Base-by-base conservation (phyloP, 257 asterid species). In the Pogostemon cablin region DNA sequence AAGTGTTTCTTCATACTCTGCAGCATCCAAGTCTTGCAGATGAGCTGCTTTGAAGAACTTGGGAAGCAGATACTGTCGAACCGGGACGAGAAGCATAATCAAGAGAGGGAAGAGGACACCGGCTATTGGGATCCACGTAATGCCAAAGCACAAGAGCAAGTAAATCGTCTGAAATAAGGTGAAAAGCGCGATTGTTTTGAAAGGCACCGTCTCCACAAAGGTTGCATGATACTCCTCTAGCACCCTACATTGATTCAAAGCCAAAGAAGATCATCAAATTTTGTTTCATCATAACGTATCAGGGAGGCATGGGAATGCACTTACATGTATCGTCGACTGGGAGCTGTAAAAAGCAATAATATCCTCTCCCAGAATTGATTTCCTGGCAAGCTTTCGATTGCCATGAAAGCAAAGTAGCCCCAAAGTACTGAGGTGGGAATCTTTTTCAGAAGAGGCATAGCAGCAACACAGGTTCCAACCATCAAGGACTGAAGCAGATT, bases 391-490 rank as follows among this genome's bases (percentile, higher is more conserved):
- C 95, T 91, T 81, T 95, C 99, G 52, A 95, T 95, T 2, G 99
- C 98, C 99, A 95, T 95, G 92, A 89, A 95, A 34, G 99, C 98
- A 41, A 95, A 95, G 86, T 95, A 95, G 9, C 99, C 99, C 99
- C 99, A 95, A 9, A 95, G 90, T 68, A 95, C 98, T 0, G 99
- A 85, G 53, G 98, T 84, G 37, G 99, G 99, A 71, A 95, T 95
- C 85, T 64, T 89, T 76, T 91, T 91, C 46, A 95, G 62, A 57
- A 91, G 59, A 50, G 99, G 99, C 98, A 95, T 86, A 37, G 96
- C 97, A 55, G 92, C 98, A 62, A 95, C 97, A 63, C 98, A 91
- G 46, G 65, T 59, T 67, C 86, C 98, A 9, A 86, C 98, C 93
- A 89, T 88, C 66, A 86, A 60, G 17, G 99, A 83, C 78, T 95